Evolutionary conservation across 768 basidiomycete genomes (phyloP), one percentile per base, ranked within the genome.

Genomic region (Sistotremastrum niveocremeum): DNA sequence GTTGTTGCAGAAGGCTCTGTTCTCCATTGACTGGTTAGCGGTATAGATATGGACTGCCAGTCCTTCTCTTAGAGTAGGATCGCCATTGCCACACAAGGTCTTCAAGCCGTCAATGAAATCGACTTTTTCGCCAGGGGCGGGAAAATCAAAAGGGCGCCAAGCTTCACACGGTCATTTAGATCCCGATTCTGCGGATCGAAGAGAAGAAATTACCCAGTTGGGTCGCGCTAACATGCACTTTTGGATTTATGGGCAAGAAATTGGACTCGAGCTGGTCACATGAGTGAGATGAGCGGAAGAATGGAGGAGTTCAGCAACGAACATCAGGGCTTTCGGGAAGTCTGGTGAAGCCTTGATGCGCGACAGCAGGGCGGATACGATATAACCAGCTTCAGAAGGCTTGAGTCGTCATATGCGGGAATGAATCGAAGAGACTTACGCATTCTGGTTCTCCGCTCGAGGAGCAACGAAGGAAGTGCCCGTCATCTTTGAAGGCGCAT

Each of bases 331-430:
- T 81, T 39, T 72, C 69, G 1, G 71, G 70, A 5, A 79, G 60
- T 33, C 62, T 60, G 8, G 60, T 70, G 55, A 81, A 80, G 3
- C 77, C 77, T 51, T 77, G 64, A 56, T 81, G 80, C 0, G 77
- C 76, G 20, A 81, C 79, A 5, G 77, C 79, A 4, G 78, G 79
- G 31, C 77, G 70, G 49, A 81, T 79, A 32, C 79, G 75, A 59
- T 81, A 81, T 7, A 80, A 50, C 73, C 75, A 81, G 7, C 76
- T 79, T 52, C 0, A 41, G 4, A 39, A 9, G 8, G 34, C 10
- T 8, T 39, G 5, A 36, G 7, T 8, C 33, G 31, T 28, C 4
- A 28, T 8, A 11, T 4, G 11, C 29, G 11, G 4, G 36, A 49
- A 37, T 5, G 46, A 36, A 41, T 32, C 46, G 2, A 42, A 34